Evolutionary conservation across 2,329 filamentous ascomycete genomes (phyloP), one percentile per base, ranked within the genome.

Genomic region (Sphaerulina musiva): DNA sequence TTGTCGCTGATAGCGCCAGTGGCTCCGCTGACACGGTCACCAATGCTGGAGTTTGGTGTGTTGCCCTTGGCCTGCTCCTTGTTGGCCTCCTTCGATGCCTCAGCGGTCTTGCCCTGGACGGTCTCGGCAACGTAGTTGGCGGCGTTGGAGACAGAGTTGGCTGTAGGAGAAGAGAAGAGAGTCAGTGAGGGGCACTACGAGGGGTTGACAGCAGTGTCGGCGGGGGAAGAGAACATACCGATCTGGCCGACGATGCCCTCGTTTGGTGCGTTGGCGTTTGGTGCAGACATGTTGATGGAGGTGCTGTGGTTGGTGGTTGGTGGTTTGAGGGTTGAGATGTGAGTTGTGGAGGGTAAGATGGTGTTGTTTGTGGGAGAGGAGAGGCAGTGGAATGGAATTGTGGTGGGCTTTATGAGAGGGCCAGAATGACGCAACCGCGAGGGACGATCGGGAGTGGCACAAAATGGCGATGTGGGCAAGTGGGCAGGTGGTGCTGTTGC

Each of bases 71-170:
- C 71, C 60, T 72, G 68, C 66, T 68, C 62, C 80, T 86, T 85
- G 80, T 86, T 86, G 75, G 75, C 75, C 74, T 85, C 82, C 80
- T 86, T 86, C 73, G 77, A 80, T 58, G 79, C 73, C 62, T 78
- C 76, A 58, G 74, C 73, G 58, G 75, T 68, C 58, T 75, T 74
- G 69, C 83, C 74, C 76, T 84, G 77, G 68, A 82, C 72, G 66
- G 76, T 74, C 78, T 85, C 84, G 62, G 80, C 73, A 73, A 86
- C 81, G 80, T 85, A 85, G 79, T 84, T 84, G 74, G 74, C 81
- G 67, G 78, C 78, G 73, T 84, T 80, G 46, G 53, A 44, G 58
- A 69, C 62, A 44, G 66, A 66, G 69, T 72, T 72, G 69, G 61
- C 48, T 51, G 32, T 26, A n/a, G 32, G 23, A 20, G 17, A 17